Percentiles rank a stretch among this genome's conserved stretches.
These are phyloP conservation scores for Colletotrichum salicis DNA, from an alignment of 2,329 filamentous ascomycete genomes.

Conservation along the genomic window DNA sequence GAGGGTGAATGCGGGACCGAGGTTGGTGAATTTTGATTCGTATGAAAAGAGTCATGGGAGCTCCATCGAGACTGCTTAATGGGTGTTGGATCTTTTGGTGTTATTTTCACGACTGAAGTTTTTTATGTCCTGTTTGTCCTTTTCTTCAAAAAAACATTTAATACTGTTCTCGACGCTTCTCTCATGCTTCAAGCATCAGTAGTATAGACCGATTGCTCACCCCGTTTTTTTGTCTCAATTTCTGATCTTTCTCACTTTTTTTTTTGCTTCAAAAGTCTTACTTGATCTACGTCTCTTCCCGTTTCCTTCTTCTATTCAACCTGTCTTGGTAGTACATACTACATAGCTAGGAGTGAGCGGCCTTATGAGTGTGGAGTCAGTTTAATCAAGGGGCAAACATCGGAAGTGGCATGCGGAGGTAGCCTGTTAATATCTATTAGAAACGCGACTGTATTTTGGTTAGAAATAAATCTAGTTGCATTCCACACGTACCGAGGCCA, in stretches of 20 bases:
- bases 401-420: neutral
- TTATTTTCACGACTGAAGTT: neutral
- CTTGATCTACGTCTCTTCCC: neutral
- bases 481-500: neutral
- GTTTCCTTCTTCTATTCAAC: neutral
- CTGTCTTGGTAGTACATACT: neutral
- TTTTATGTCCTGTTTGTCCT: neutral
- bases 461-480: neutral
- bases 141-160: neutral
- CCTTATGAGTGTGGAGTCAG: neutral
- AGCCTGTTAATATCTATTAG: neutral
- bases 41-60: neutral
- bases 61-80: neutral
- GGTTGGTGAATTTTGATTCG: constrained; percentile 33
- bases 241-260: neutral
- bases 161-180: neutral
- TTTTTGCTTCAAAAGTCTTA: neutral
- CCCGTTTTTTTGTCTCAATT: too few relatives aligned
- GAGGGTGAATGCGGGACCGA: neutral
- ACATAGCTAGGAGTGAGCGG: neutral
- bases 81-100: too few relatives aligned
- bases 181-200: neutral
- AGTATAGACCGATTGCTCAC: neutral
- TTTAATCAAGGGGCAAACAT: neutral
- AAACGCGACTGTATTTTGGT: neutral